Evolutionary conservation across 2,329 filamentous ascomycete genomes (phyloP).

Genomic region (Drechslerella stenobrocha): DNA sequence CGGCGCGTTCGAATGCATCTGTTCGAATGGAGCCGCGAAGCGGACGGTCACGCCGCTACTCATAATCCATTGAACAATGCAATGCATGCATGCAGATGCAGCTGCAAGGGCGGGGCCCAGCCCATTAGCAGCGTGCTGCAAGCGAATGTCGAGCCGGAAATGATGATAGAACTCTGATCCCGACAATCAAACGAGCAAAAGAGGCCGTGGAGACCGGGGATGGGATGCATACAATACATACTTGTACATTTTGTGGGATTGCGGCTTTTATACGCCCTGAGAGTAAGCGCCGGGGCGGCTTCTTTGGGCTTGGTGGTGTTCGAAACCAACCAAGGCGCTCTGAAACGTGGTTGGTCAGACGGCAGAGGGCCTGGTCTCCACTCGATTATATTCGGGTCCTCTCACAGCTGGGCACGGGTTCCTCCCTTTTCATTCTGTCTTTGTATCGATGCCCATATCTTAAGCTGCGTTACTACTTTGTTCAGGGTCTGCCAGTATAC

Average conservation of each 20-base stretch:
- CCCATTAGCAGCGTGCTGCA: constrained; percentile 8
- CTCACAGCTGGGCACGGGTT: constrained; percentile 24
- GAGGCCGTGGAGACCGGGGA: constrained; percentile 5
- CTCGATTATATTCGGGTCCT: constrained; percentile 20
- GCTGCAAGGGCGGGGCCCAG: constrained; percentile 35
- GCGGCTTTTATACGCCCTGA: constrained; percentile 31
- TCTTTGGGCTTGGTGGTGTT: constrained; percentile 47
- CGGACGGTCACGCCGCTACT: constrained; percentile 22
- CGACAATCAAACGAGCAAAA: constrained; percentile 3
- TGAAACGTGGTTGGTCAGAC: constrained; percentile 48
- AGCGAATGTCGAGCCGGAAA: constrained; percentile 5
- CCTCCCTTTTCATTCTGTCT: constrained; percentile 27
- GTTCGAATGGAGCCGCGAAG: constrained; percentile 26
- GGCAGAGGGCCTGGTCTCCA: constrained; percentile 31
- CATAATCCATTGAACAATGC: constrained; percentile 13
- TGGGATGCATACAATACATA: neutral
- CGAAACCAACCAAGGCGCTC: constrained; percentile 47
- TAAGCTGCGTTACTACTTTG: constrained; percentile 2
- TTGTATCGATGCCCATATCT: constrained; percentile 14
- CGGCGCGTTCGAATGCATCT: constrained; percentile 4
- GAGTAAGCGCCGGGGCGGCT: constrained; percentile 41
- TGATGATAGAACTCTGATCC: constrained; percentile 1
- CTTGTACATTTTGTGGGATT: constrained; percentile 25
- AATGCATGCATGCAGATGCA: constrained; percentile 43
- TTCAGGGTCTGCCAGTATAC: constrained; percentile 3